phyloP scores from a whole-genome alignment of 176 grass and related monocot genomes.

The Eragrostis nindensis region DNA sequence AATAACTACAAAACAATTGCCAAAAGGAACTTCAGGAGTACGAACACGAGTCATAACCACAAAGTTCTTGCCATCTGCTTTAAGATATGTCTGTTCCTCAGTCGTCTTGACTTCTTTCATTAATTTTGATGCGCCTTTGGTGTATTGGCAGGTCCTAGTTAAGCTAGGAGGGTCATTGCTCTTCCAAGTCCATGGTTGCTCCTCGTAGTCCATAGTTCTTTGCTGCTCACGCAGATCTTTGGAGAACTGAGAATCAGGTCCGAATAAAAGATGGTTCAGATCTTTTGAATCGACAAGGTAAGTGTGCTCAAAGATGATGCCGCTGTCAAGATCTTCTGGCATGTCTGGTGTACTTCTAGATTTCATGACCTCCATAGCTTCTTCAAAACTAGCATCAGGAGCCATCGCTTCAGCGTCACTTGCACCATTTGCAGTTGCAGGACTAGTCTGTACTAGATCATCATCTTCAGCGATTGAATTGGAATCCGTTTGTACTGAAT shows the following conservation, averaged over 20 bases:
- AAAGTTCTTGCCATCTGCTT: constrained; percentile 72
- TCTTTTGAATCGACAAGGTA: constrained; percentile 68
- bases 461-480: constrained; percentile 38
- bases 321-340: constrained; percentile 58
- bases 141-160: constrained; percentile 71
- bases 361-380: constrained; percentile 69
- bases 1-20: constrained; percentile 81
- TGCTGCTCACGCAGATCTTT: constrained; percentile 61
- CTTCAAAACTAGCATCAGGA: constrained; percentile 62
- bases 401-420: constrained; percentile 26
- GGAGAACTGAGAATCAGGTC: constrained; percentile 66
- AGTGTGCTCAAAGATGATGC: constrained; percentile 63
- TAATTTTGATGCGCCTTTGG: constrained; percentile 61
- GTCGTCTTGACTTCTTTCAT: constrained; percentile 76
- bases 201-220: constrained; percentile 59
- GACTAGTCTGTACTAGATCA: constrained; percentile 17
- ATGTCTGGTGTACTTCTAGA: constrained; percentile 48
- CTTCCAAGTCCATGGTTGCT: constrained; percentile 69
- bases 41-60: constrained; percentile 55
- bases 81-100: constrained; percentile 82
- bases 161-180: constrained; percentile 50
- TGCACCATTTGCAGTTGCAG: constrained; percentile 9
- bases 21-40: constrained; percentile 83
- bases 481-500: constrained; percentile 29
- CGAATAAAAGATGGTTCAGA: constrained; percentile 72